These are phyloP conservation scores for Neohortaea acidophila DNA, from an alignment of 495 filamentous ascomycete genomes.

Conservation along the genomic window DNA sequence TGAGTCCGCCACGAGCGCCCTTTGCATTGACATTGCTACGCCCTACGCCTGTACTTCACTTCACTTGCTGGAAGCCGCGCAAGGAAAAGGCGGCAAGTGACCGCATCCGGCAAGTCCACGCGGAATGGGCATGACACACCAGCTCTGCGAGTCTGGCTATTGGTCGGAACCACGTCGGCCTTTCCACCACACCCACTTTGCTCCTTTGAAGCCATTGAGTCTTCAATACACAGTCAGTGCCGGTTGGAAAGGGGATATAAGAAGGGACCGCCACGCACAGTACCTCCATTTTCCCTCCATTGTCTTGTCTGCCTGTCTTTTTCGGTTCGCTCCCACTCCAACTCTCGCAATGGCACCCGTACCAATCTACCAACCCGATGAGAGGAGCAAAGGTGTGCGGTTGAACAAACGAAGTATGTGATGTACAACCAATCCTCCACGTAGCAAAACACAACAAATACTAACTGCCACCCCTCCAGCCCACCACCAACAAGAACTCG, in stretches of 20 bases:
- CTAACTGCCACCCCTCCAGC: constrained; percentile 30
- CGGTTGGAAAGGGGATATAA: neutral
- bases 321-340: neutral
- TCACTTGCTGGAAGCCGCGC: neutral
- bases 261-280: no score
- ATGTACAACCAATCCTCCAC: no score
- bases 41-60: no score
- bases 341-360: constrained; percentile 5
- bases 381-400: constrained; percentile 14
- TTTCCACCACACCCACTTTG: neutral
- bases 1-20: no score
- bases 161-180: neutral
- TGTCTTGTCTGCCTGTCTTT: neutral
- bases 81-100: neutral
- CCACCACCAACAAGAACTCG: constrained; percentile 56
- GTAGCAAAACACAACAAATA: neutral
- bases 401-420: constrained; percentile 15
- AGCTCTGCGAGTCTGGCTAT: neutral
- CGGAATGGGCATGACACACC: neutral
- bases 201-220: neutral
- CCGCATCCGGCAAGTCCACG: neutral
- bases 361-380: constrained; percentile 13
- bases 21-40: no score
- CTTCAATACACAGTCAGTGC: neutral
- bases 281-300: neutral